These are phyloP conservation scores for Oxytropis ochrocephala DNA, from an alignment of 306 rosid species.

Conservation along the genomic window DNA sequence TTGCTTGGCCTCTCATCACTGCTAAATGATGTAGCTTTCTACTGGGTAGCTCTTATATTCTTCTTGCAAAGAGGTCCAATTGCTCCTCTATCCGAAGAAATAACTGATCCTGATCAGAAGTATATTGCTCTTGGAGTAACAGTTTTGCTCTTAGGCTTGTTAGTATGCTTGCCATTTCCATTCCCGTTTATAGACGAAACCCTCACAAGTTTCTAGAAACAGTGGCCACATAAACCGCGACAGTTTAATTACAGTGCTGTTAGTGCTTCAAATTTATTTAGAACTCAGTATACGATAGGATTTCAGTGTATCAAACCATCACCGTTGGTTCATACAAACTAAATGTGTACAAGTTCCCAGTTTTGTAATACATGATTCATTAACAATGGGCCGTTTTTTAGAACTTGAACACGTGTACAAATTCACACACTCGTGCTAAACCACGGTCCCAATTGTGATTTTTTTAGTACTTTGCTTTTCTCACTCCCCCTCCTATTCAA, in stretches of 20 bases:
- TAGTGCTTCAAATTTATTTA: slow-evolving; percentile 10
- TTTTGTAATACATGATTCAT: slow-evolving; percentile 16
- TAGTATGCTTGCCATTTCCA: slow-evolving; percentile 94
- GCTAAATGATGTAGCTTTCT: slow-evolving; percentile 85
- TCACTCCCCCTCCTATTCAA: no score
- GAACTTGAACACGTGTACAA: no score
- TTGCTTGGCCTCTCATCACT: slow-evolving; percentile 75
- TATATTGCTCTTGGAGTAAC: slow-evolving; percentile 68
- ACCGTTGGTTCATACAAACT: background rate
- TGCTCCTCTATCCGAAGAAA: slow-evolving; percentile 90
- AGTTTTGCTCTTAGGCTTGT: slow-evolving; percentile 82
- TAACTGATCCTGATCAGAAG: slow-evolving; percentile 73
- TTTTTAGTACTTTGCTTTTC: no score
- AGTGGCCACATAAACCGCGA: slow-evolving; percentile 12
- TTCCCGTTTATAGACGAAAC: slow-evolving; percentile 72
- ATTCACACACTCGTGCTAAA: no score
- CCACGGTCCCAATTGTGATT: no score
- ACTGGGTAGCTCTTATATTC: slow-evolving; percentile 90
- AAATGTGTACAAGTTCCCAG: background rate
- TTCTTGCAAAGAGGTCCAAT: slow-evolving; percentile 95
- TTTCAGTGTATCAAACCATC: background rate
- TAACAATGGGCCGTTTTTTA: background rate
- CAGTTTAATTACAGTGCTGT: background rate
- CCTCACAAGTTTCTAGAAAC: slow-evolving; percentile 44
- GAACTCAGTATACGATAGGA: background rate